These are phyloP conservation scores for Verticillium klebahnii DNA, from an alignment of 2,329 filamentous ascomycete genomes.

Conservation along the genomic window DNA sequence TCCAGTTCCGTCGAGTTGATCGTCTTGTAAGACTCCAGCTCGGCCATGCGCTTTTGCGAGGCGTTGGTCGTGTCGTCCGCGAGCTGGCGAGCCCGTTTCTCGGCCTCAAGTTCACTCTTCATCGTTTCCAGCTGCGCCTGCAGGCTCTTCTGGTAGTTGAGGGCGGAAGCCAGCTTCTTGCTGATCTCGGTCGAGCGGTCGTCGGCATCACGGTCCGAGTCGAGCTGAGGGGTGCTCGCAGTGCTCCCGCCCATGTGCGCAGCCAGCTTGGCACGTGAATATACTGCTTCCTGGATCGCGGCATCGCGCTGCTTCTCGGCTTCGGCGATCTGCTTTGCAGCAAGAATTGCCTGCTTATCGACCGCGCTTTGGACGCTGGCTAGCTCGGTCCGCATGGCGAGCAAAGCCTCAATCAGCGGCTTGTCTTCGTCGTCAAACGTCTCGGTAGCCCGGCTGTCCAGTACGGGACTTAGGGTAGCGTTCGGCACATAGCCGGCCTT, in stretches of 20 bases:
- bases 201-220: slow-evolving; percentile 54
- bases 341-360: slow-evolving; percentile 79
- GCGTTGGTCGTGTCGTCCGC: slow-evolving; percentile 85
- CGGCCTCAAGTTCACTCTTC: slow-evolving; percentile 68
- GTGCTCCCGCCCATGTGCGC: slow-evolving; percentile 66
- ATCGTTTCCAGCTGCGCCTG: slow-evolving; percentile 69
- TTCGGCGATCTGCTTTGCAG: slow-evolving; percentile 86
- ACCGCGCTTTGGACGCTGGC: slow-evolving; percentile 86
- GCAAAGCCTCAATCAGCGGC: slow-evolving; percentile 83
- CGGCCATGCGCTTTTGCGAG: slow-evolving; percentile 75
- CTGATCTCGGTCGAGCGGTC: slow-evolving; percentile 72
- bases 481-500: slow-evolving; percentile 83
- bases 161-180: slow-evolving; percentile 74
- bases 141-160: slow-evolving; percentile 77
- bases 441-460: slow-evolving; percentile 74
- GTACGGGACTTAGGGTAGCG: slow-evolving; percentile 61
- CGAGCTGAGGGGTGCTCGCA: slow-evolving; percentile 53
- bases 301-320: slow-evolving; percentile 91
- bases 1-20: slow-evolving; percentile 82
- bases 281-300: slow-evolving; percentile 91
- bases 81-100: slow-evolving; percentile 73
- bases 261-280: slow-evolving; percentile 88
- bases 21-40: slow-evolving; percentile 80
- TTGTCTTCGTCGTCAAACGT: slow-evolving; percentile 88
- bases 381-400: slow-evolving; percentile 87